phyloP scores from a whole-genome alignment of 176 grass and related monocot genomes.

The Musa itinerans region DNA sequence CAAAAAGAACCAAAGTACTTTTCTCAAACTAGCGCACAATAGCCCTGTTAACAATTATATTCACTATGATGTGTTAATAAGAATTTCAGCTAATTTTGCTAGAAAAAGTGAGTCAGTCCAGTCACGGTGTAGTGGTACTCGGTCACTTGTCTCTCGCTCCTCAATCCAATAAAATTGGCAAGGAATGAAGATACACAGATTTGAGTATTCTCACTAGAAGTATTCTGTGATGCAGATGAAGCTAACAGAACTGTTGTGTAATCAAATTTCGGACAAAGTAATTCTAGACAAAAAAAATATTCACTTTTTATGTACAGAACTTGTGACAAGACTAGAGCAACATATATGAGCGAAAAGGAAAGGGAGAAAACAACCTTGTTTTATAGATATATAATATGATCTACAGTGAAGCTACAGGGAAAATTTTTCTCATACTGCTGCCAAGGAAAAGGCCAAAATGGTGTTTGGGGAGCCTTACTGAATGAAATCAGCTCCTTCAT shows the following conservation, averaged over 20 bases:
- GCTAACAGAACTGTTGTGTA: no score
- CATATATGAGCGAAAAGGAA: neutral
- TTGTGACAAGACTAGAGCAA: neutral
- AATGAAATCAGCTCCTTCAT: neutral
- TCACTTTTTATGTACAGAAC: conserved; percentile 13
- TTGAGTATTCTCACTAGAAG: neutral
- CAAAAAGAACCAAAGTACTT: no score
- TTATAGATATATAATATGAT: conserved; percentile 12
- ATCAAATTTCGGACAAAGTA: neutral
- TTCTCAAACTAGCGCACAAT: no score
- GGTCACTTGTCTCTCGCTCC: no score
- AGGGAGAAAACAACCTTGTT: neutral
- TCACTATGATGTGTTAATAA: no score
- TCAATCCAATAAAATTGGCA: neutral
- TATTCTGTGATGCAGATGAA: neutral
- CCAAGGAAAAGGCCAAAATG: neutral
- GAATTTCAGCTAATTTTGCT: no score
- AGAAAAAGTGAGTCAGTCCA: no score
- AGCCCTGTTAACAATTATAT: no score
- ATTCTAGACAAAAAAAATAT: neutral
- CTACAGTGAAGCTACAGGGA: conserved; percentile 1
- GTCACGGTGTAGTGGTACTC: no score
- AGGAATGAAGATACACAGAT: neutral
- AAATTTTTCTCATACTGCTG: conserved; percentile 9
- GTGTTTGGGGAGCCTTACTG: neutral